Evolutionary conservation across 2,329 filamentous ascomycete species (phyloP), one percentile per base, ranked within the genome.

Genomic region (Aquanectria penicillioides): DNA sequence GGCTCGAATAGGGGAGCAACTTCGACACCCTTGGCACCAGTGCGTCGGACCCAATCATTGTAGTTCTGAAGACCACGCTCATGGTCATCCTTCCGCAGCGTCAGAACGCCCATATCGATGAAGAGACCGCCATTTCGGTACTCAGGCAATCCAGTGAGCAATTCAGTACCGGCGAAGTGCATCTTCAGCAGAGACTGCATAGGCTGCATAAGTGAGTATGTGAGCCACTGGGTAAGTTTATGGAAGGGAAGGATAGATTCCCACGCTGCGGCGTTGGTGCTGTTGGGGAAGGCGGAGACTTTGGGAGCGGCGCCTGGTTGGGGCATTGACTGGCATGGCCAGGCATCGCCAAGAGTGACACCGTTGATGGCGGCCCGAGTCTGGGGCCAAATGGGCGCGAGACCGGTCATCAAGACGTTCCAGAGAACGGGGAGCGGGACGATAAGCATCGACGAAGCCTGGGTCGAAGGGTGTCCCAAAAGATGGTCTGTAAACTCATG

Each of bases 171-270:
- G 3, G 90, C 88, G 74, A 95, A 95, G 65, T 93, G 87, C 58
- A 96, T 88, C 56, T 90, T 86, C 68, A 97, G 87, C 18, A 97
- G 77, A 64, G 88, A 91, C 54, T 89, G 86, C 89, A 97, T 96
- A 0, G 93, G 93, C 20, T 93, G 89, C 91, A 96, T 96, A 54
- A 97, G 85, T 3, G 93, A 97, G 77, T 97, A 97, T 46, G 91
- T 92, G 54, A 97, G 88, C 94, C 94, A 97, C 75, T 97, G 93
- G 0, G 93, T 96, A 29, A 97, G 84, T 78, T 97, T 97, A 81
- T 97, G 94, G 80, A 97, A 97, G 0, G 93, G 93, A 10, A 94
- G 86, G 62, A 96, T 94, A 0, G 84, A 90, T 72, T 93, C 89
- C 90, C 90, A 93, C 2, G 69, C 69, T 5, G 69, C 64, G 15